Evolutionary conservation across 1,284 basidiomycete genomes (phyloP).

Genomic region (Trichosporon sp.): DNA sequence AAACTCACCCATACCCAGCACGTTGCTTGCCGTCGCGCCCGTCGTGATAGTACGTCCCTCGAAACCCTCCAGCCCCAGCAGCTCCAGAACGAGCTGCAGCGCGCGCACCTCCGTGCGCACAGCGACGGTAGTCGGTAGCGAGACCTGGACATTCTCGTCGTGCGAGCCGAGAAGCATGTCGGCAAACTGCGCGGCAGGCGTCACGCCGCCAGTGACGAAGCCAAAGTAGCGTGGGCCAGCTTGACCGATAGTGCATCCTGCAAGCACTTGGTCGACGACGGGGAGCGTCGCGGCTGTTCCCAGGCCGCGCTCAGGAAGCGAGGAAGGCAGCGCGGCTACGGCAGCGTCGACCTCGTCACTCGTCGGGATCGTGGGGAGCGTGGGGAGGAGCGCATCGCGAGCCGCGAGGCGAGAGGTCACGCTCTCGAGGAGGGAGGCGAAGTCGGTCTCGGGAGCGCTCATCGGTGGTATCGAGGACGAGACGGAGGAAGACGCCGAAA

Average conservation of each 20-base stretch:
- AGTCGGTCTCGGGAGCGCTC: slow-evolving; percentile 9
- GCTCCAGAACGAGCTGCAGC: slow-evolving; percentile 50
- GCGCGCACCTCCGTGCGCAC: slow-evolving; percentile 51
- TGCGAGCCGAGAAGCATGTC: slow-evolving; percentile 46
- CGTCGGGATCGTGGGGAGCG: slow-evolving; percentile 27
- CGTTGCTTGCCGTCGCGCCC: slow-evolving; percentile 54
- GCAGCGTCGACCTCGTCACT: slow-evolving; percentile 16
- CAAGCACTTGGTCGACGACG: slow-evolving; percentile 38
- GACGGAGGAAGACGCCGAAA: background rate
- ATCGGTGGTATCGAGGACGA: background rate
- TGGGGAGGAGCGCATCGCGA: slow-evolving; percentile 25
- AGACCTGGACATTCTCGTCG: slow-evolving; percentile 54
- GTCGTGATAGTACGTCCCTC: slow-evolving; percentile 53
- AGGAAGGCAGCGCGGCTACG: slow-evolving; percentile 28
- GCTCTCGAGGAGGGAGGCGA: slow-evolving; percentile 18
- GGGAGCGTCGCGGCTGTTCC: slow-evolving; percentile 35
- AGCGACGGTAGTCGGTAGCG: slow-evolving; percentile 48
- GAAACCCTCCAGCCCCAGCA: slow-evolving; percentile 46
- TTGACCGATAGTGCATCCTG: slow-evolving; percentile 49
- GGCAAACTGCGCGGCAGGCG: slow-evolving; percentile 51
- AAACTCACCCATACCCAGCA: slow-evolving; percentile 48
- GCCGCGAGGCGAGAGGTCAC: slow-evolving; percentile 10
- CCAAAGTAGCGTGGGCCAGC: slow-evolving; percentile 53
- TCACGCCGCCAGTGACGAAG: slow-evolving; percentile 53
- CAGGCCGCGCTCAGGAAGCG: slow-evolving; percentile 37